These are phyloP conservation scores for Fusarium mexicanum DNA, from an alignment of 2,329 filamentous ascomycete species.

Conservation along the genomic window DNA sequence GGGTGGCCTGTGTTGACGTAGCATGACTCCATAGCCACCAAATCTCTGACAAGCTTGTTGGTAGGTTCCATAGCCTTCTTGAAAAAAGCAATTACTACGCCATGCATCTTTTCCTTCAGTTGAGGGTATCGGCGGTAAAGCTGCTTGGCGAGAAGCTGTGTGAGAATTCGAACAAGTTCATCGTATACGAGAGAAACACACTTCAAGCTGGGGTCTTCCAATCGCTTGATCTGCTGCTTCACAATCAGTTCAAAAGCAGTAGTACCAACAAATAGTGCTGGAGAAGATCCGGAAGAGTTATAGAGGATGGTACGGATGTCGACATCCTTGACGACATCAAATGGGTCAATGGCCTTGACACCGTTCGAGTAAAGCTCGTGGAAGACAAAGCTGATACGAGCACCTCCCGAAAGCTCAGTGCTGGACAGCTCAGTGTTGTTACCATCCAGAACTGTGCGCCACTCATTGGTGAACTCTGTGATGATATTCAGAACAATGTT, in stretches of 20 bases:
- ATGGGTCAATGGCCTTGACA: constrained; percentile 96
- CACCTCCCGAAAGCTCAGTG: constrained; percentile 92
- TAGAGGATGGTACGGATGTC: constrained; percentile 97
- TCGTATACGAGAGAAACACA: constrained; percentile 98
- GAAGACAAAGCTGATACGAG: constrained; percentile 98
- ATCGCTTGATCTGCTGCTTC: constrained; percentile 96
- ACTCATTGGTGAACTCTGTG: constrained; percentile 98
- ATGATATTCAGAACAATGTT: constrained; percentile 99
- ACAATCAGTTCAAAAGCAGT: constrained; percentile 99
- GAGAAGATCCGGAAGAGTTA: constrained; percentile 98
- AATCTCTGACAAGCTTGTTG: constrained; percentile 93
- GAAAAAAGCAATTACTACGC: constrained; percentile 92
- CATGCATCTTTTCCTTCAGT: constrained; percentile 96
- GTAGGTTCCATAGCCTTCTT: constrained; percentile 99
- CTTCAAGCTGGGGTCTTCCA: constrained; percentile 97
- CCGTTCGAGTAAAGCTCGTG: constrained; percentile 98
- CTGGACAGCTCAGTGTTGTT: constrained; percentile 97
- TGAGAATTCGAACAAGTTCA: constrained; percentile 93
- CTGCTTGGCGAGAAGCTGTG: constrained; percentile 86
- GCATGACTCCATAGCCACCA: constrained; percentile 94
- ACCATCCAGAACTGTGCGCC: constrained; percentile 93
- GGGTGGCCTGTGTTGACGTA: constrained; percentile 99
- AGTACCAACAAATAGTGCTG: constrained; percentile 95
- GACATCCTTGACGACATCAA: constrained; percentile 96
- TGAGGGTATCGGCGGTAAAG: constrained; percentile 93